These are phyloP conservation scores for Voacanga thouarsii DNA, from an alignment of 257 asterid species.

Conservation along the genomic window DNA sequence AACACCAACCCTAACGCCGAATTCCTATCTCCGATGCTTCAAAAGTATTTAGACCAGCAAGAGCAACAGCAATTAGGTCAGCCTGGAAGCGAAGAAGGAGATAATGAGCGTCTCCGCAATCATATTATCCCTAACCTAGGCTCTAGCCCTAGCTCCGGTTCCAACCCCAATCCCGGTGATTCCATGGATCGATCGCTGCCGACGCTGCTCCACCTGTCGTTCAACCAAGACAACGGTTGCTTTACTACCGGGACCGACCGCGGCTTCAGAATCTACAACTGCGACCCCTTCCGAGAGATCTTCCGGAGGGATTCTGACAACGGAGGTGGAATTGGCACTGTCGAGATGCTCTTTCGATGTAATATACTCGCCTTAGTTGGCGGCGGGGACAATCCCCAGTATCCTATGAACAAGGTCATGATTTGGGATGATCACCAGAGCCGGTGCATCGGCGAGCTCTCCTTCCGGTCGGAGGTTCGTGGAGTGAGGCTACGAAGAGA, in stretches of 20 bases:
- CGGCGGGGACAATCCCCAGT: conserved; percentile 78
- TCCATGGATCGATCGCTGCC: conserved; percentile 22
- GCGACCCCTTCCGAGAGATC: conserved; percentile 88
- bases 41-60: conserved; percentile 27
- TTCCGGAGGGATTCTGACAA: conserved; percentile 76
- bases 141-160: neutral
- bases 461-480: conserved; percentile 84
- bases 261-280: conserved; percentile 81
- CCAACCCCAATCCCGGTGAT: neutral
- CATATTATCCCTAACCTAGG: neutral
- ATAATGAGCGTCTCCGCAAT: neutral
- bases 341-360: conserved; percentile 93
- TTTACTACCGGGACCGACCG: conserved; percentile 80
- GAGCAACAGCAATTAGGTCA: conserved; percentile 9
- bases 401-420: conserved; percentile 86
- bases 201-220: conserved; percentile 68
- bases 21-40: conserved; percentile 28
- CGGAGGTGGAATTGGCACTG: conserved; percentile 81
- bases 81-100: conserved; percentile 13
- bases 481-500: conserved; percentile 73
- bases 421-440: conserved; percentile 94
- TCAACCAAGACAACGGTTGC: conserved; percentile 88
- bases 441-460: conserved; percentile 77
- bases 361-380: conserved; percentile 84
- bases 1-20: conserved; percentile 28